Conservation (phyloP, 106 monocot genomes). For the Xerophyta viscosa region DNA sequence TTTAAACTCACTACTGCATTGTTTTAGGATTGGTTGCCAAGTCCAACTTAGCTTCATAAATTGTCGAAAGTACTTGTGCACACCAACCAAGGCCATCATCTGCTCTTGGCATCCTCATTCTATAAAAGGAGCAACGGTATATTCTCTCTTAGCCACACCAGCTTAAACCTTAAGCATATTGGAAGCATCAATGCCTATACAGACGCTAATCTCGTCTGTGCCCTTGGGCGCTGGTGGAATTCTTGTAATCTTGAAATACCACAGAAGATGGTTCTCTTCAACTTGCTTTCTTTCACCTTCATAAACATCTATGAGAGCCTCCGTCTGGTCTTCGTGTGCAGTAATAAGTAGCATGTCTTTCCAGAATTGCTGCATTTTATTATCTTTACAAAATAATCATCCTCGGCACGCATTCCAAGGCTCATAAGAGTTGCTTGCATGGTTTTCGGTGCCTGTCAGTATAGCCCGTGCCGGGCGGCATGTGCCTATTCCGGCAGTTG, state of each 20-base stretch:
- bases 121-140: constrained; percentile 24
- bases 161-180: constrained; percentile 54
- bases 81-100: constrained; percentile 76
- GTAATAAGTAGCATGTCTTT: constrained; percentile 61
- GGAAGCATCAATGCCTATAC: constrained; percentile 69
- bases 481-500: no score
- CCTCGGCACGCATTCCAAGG: constrained; percentile 56
- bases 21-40: constrained; percentile 30
- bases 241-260: constrained; percentile 61
- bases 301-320: constrained; percentile 55
- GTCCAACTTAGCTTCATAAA: constrained; percentile 37
- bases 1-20: constrained; percentile 19
- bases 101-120: constrained; percentile 66
- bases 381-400: constrained; percentile 21
- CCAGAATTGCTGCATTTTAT: constrained; percentile 58
- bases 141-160: constrained; percentile 18
- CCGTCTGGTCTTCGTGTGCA: constrained; percentile 57
- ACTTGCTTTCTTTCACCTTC: constrained; percentile 56
- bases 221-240: constrained; percentile 62
- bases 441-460: no score
- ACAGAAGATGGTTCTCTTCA: constrained; percentile 53
- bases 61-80: constrained; percentile 34
- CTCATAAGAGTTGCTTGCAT: constrained; percentile 41
- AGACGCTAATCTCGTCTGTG: constrained; percentile 44
- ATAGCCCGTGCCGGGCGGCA: no score